These are phyloP conservation scores for Aureobasidium sp. DNA, from an alignment of 2,329 filamentous ascomycete species.

Conservation along the genomic window DNA sequence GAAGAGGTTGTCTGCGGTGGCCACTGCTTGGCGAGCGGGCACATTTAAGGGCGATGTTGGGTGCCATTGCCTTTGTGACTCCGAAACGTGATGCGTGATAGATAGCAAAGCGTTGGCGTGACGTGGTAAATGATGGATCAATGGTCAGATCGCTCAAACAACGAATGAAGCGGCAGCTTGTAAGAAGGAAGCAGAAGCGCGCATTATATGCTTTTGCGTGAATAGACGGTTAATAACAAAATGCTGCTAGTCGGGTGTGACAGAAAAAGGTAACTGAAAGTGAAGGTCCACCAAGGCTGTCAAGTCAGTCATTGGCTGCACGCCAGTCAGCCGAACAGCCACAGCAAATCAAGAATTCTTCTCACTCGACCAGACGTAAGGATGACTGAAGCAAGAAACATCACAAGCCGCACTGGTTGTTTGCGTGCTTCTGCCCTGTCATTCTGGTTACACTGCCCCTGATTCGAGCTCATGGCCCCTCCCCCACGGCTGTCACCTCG, in stretches of 20 bases:
- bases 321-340: constrained; percentile 1
- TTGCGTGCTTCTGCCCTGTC: constrained; percentile 1
- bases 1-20: background rate
- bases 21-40: background rate
- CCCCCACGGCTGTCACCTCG: constrained; percentile 5
- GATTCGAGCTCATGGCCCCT: constrained; percentile 7
- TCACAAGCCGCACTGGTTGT: background rate
- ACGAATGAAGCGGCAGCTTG: background rate
- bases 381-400: constrained; percentile 1
- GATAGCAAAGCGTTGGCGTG: constrained; percentile 7
- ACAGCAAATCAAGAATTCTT: background rate
- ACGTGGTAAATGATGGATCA: background rate
- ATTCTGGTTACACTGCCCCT: constrained; percentile 1
- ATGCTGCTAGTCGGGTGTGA: background rate
- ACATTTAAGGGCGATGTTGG: background rate
- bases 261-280: background rate
- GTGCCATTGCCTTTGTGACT: constrained; percentile 10
- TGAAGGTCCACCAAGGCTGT: background rate
- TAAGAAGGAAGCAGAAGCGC: background rate
- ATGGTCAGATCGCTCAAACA: background rate
- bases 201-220: background rate
- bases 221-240: background rate
- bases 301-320: background rate
- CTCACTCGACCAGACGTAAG: background rate
- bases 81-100: background rate